Base-by-base conservation (phyloP, 345 rosid genomes). In the Rhizophora apiculata region DNA sequence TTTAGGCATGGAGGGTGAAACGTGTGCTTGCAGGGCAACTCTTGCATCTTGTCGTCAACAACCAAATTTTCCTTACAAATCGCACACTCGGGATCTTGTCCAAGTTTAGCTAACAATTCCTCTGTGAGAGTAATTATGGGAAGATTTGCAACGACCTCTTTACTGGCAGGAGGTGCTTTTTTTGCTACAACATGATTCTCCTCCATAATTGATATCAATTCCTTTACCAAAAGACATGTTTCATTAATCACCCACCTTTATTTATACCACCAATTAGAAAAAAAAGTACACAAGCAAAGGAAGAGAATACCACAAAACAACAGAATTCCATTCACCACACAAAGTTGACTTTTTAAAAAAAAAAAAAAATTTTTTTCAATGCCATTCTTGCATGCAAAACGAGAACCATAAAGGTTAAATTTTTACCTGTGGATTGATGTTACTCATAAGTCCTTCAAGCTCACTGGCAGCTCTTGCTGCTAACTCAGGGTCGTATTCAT, bases 1-100 rank as follows among this genome's bases (percentile, higher is more conserved):
- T 95, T 95, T 67, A 88, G 74, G 81, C 99, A 95, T 62, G 96
- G 91, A 73, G 99, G 99, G 77, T 95, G 96, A 68, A 84, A 92
- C 0, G 86, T 86, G 75, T 92, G 99, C 77, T 90, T 80, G 97
- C 98, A 91, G 0, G 95, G 98, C 81, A 94, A 72, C 82, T 91
- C 96, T 71, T 94, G 98, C 93, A 94, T 94, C 77, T 88, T 85
- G 67, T 95, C 96, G 15, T 82, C 87, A 18, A 81, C 81, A 20
- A 82, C 83, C 70, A 94, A 76, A 79, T 84, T 85, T 86, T 89
- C 96, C 72, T 83, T 90, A 82, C 99, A 94, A 69, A 94, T 90
- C 59, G 97, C 84, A 82, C 99, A 94, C 71, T 94, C 97, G 21
- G 82, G 85, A n/a, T 85, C 93, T 7, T 74, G 68, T 66, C 92